Evolutionary conservation across 495 filamentous ascomycete genomes (phyloP), one percentile per base, ranked within the genome.

Genomic region (Staphylotrichum tortipilum): DNA sequence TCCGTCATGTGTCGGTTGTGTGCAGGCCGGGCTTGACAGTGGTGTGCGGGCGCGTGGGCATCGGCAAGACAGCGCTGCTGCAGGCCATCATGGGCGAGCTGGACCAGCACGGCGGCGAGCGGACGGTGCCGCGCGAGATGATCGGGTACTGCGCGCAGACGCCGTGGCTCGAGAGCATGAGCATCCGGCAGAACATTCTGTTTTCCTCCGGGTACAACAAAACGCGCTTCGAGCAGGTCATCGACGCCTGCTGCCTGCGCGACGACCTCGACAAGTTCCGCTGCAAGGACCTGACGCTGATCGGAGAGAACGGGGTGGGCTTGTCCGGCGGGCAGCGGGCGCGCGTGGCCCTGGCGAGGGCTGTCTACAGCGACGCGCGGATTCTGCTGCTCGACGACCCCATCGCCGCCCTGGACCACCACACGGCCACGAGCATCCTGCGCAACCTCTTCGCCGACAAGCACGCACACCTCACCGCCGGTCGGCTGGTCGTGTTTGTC

Each of bases 251-350:
- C 64, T 94, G 94, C 46, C 72, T 99, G n/a, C 60, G 78, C 3
- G 87, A 94, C 50, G 94, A 99, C 61, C 86, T 99, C 56, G 82
- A 85, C 41, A 81, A 78, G 45, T 78, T 97, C 36, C 86, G 88
- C n/a, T 88, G 94, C 65, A 92, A 88, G 19, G 94, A 99, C 59
- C 81, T 86, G 52, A 94, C 91, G 1, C 80, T 94, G 67, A 94
- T 99, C 47, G 92, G 94, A 39, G 92, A 99, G 66, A 84, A 94
- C 56, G 94, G 94, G 0, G 95, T 97, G 36, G 95, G 91, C 1
- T 78, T 99, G 10, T 95, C 89, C 3, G 94, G 94, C 31, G 94
- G 94, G 28, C 94, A 99, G 65, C 94, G 88, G 67, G 92, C 94
- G 34, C 81, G 94, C 18, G 75, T 99, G 51, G 92, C 89, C 2